Conservation (phyloP, 192 early-diverging fungal genomes). For the Lobulomyces angularis region DNA sequence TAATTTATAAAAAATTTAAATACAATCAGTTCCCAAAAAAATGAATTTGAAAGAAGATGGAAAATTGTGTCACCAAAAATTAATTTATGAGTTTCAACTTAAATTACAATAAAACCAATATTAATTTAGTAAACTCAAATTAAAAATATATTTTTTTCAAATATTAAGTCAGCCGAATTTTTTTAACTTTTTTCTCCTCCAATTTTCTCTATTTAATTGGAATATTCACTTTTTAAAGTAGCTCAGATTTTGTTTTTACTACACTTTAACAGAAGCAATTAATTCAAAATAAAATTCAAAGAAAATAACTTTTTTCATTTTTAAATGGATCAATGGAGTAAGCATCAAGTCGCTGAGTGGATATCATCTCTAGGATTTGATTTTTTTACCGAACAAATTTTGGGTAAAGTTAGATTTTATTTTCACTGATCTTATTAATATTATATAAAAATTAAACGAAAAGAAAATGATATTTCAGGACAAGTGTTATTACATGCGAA, state of each 20-base stretch:
- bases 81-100: no score
- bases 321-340: conserved; percentile 1
- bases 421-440: not conserved
- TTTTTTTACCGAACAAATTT: not conserved
- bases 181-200: not conserved
- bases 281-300: not conserved
- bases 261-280: not conserved
- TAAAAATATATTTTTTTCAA: not conserved
- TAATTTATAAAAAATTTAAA: no score
- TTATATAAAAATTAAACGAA: not conserved
- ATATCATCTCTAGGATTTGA: conserved; percentile 2
- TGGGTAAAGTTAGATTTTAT: conserved; percentile 1
- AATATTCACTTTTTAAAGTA: no score
- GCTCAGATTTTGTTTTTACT: not conserved
- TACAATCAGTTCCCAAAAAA: no score
- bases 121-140: no score
- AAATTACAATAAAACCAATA: no score
- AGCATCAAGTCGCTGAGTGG: not conserved
- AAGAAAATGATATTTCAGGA: conserved; percentile 83
- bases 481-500: conserved; percentile 77
- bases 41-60: no score
- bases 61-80: no score
- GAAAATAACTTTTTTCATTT: not conserved
- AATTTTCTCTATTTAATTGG: not conserved
- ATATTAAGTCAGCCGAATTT: not conserved